Conservation (phyloP, 2,329 filamentous ascomycete genomes). For the Elsinoe necatrix region DNA sequence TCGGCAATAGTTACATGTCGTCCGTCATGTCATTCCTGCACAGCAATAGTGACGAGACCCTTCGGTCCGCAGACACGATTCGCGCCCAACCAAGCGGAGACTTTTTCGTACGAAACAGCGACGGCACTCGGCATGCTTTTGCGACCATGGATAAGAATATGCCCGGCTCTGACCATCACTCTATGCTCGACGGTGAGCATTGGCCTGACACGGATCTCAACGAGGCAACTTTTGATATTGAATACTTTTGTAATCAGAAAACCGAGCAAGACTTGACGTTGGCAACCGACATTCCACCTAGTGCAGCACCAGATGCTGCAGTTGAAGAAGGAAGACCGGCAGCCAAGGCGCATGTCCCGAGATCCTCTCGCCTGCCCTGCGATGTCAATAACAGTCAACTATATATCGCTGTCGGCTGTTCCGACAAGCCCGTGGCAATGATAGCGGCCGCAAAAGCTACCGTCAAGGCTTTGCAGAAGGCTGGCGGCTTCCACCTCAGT, state of each 20-base stretch:
- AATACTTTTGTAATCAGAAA: not conserved
- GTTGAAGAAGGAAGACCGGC: too few relatives aligned
- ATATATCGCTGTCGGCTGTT: not conserved
- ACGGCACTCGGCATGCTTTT: not conserved
- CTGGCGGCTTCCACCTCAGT: not conserved
- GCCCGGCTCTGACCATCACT: not conserved
- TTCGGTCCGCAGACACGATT: not conserved
- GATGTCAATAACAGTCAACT: not conserved
- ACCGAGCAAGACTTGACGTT: not conserved
- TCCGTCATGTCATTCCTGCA: not conserved
- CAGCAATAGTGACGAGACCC: not conserved
- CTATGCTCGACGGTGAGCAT: not conserved
- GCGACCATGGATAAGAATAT: not conserved
- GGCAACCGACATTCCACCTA: not conserved
- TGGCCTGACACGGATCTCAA: not conserved
- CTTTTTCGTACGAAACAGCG: not conserved
- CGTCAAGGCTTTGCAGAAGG: not conserved
- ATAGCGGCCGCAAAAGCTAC: not conserved
- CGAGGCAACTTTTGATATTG: not conserved
- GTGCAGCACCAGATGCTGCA: not conserved
- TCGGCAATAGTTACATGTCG: not conserved
- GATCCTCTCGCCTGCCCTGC: not conserved
- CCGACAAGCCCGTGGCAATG: not conserved
- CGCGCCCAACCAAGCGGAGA: not conserved
- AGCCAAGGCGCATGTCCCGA: too few relatives aligned